A percentile compares a stretch with the other conserved stretches of the same genome.
Evolutionary conservation across 257 asterid genomes (phyloP).

Genomic region (Solanum bulbocastanum): DNA sequence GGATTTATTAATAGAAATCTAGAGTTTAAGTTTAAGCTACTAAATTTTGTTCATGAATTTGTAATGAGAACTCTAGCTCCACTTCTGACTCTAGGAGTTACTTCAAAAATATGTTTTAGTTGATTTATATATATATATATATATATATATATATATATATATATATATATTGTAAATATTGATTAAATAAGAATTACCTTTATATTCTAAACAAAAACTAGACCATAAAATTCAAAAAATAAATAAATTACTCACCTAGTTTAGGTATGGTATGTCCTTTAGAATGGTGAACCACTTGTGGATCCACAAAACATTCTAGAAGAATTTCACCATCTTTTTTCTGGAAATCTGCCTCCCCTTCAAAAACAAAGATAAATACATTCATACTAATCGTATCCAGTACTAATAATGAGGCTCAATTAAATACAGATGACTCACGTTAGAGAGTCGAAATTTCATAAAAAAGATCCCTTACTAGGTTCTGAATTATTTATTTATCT

Average conservation of each 20-base stretch:
- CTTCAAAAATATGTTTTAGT: neutral
- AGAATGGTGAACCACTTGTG: constrained; percentile 19
- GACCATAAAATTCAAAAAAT: neutral
- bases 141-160: too few relatives aligned
- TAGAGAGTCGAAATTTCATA: too few relatives aligned
- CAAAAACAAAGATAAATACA: neutral
- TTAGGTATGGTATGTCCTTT: constrained; percentile 25
- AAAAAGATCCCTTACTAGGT: too few relatives aligned
- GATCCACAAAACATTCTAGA: constrained; percentile 15
- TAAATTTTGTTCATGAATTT: neutral
- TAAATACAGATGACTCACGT: too few relatives aligned
- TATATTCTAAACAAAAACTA: neutral
- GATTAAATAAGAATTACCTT: neutral
- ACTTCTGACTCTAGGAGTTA: neutral
- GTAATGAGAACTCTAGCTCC: neutral
- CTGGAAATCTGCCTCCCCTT: constrained; percentile 23
- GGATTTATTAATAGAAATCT: neutral
- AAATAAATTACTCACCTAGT: constrained; percentile 8
- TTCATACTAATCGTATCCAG: neutral
- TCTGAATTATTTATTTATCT: too few relatives aligned
- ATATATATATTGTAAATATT: neutral
- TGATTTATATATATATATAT: too few relatives aligned
- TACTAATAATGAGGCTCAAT: too few relatives aligned
- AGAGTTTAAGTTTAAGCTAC: neutral
- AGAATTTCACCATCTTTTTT: constrained; percentile 20